A percentile compares a stretch with the other conserved stretches of the same genome.
These are phyloP conservation scores for Biscutella laevigata DNA, from an alignment of 441 rosid genomes.

Conservation along the genomic window DNA sequence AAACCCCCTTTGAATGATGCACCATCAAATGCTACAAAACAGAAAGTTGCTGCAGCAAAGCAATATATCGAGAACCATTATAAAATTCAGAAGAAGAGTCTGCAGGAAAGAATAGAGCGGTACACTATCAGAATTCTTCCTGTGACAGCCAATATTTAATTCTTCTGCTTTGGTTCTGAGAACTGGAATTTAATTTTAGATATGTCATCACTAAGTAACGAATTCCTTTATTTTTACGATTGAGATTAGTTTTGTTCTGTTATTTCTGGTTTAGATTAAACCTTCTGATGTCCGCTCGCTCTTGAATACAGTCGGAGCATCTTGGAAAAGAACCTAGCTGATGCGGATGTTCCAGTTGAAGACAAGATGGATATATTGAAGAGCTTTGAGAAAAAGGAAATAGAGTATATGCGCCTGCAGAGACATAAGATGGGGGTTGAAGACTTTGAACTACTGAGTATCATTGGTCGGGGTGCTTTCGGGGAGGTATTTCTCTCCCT, in stretches of 20 bases:
- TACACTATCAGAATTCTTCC: slow-evolving; percentile 9
- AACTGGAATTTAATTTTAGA: background rate
- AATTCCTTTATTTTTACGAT: no score
- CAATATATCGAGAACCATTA: slow-evolving; percentile 45
- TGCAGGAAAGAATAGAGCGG: slow-evolving; percentile 44
- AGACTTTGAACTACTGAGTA: slow-evolving; percentile 37
- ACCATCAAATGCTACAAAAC: slow-evolving; percentile 38
- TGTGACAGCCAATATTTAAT: background rate
- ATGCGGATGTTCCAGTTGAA: slow-evolving; percentile 39
- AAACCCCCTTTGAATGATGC: slow-evolving; percentile 32
- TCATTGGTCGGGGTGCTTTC: slow-evolving; percentile 43
- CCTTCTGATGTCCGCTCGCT: slow-evolving; percentile 6
- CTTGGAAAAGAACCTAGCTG: slow-evolving; percentile 37
- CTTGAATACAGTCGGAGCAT: slow-evolving; percentile 27
- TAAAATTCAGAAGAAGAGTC: slow-evolving; percentile 35
- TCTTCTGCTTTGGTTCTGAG: background rate
- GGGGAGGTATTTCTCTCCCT: slow-evolving; percentile 29
- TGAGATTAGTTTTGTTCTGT: background rate
- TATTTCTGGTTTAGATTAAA: background rate
- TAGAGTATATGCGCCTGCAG: slow-evolving; percentile 38
- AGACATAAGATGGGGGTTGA: slow-evolving; percentile 43
- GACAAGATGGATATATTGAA: slow-evolving; percentile 33
- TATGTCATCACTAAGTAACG: no score
- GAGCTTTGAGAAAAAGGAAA: slow-evolving; percentile 36
- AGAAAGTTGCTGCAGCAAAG: slow-evolving; percentile 45